Base-by-base conservation (phyloP, 2,329 filamentous ascomycete species). In the Fusarium hainanense region DNA sequence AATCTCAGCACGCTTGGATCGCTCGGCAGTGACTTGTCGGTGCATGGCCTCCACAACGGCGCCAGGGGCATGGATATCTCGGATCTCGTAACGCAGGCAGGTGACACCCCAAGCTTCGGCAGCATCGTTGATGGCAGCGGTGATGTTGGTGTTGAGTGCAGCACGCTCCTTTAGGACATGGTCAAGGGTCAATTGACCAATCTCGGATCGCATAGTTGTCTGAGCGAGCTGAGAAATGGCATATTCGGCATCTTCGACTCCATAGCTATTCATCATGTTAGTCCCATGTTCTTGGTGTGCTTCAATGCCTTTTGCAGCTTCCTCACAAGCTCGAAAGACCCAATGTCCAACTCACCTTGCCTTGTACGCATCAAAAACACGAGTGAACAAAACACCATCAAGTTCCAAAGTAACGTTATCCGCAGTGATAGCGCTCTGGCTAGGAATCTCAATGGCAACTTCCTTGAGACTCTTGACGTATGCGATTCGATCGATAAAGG, bases 401-500 rank as follows among this genome's bases (percentile, higher is more conserved):
- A 99, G 87, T 81, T 98, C 96, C 66, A 99, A 84, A 4, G 96
- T 99, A 32, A 99, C 96, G 76, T 99, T 99, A 85, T 99, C 96
- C 58, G 96, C 95, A 2, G 96, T 99, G 78, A 99, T 99, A 75
- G 96, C 96, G 79, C 93, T 97, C 84, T 99, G 96, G 75, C 92
- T 97, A 5, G 96, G 96, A 61, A 99, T 99, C 84, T 99, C 96
- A 78, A 98, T 92, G 28, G 96, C 96, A 50, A 90, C 89, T 82
- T 99, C 96, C 85, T 99, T 99, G 81, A 99, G 85, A 72, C 92
- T 97, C 86, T 97, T 98, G 73, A 99, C 96, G 80, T 99, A 99
- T 74, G 96, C 92, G 80, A 99, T 98, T 67, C 94, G 92, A 82
- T 99, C 96, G 79, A 99, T 84, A 72, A 98, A 92, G 3, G 96